Base-by-base conservation (phyloP, 2,329 filamentous ascomycete species). In the Apiospora saccharicola region DNA sequence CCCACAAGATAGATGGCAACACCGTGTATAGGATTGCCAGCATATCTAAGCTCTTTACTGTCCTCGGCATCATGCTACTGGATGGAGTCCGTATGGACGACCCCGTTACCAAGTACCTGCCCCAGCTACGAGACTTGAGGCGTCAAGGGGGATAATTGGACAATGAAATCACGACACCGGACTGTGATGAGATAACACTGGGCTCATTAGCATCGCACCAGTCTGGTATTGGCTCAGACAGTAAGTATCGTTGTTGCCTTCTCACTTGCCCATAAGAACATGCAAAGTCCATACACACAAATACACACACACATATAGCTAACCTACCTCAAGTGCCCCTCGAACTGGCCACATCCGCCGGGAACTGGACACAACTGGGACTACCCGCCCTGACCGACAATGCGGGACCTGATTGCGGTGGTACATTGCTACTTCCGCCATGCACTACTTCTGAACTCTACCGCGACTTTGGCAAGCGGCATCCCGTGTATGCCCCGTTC, bases 21-120 rank as follows among this genome's bases (percentile, higher is more conserved):
- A 79, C 79, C 4, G 76, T 81, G 5, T 81, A 78, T 70, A 73
- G 79, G 12, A 75, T 80, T 10, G 79, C 79, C 1, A 80, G 79
- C 53, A 70, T 80, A 44, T 80, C 79, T 6, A 81, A 81, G 74
- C 78, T 81, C 41, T 80, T 79, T 70, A 80, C 79, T 2, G 78
- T 80, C 10, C 51, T 80, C 57, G 79, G 78, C 3, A 79, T 79
- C 61, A 73, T 80, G 4, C 69, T 74, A n/a, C 75, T 79, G 67
- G 78, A 75, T 1, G 79, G 79, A 1, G 79, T 80, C 19, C 75
- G 77, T 41, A 78, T 76, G 74, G 80, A 80, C 49, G 76, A 76
- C 19, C 67, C 67, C 5, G 26, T 68, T 6, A 47, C 67, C 14
- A 73, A 76, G 26, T 79, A 75, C 61, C 70, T 81, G 0, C 79